A percentile compares a stretch with the other conserved stretches of the same genome.
These are phyloP conservation scores for Hortiboletus rubellus DNA, from an alignment of 1,284 basidiomycete species.

Conservation along the genomic window DNA sequence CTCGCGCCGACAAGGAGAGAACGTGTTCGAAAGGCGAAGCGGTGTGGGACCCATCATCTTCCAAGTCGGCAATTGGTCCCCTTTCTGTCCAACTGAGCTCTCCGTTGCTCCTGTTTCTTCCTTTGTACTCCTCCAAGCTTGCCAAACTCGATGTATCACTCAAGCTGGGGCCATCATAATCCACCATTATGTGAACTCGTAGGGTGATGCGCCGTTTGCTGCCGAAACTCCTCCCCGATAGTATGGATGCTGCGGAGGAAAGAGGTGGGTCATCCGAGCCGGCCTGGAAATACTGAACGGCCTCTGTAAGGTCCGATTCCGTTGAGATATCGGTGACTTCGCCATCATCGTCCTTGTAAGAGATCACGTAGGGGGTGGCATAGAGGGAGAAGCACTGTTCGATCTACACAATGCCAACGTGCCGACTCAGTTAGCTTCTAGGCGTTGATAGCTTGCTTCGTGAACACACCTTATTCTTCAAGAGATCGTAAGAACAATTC, in stretches of 20 bases:
- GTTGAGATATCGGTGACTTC: slow-evolving; percentile 68
- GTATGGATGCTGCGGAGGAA: slow-evolving; percentile 70
- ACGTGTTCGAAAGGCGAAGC: slow-evolving; percentile 45
- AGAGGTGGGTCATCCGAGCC: slow-evolving; percentile 64
- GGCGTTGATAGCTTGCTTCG: background rate
- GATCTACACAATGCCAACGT: slow-evolving; percentile 49
- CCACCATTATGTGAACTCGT: slow-evolving; percentile 72
- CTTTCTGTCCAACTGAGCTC: slow-evolving; percentile 55
- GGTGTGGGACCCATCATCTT: slow-evolving; percentile 51
- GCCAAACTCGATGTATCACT: slow-evolving; percentile 82
- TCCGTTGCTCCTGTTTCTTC: slow-evolving; percentile 59
- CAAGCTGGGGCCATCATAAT: slow-evolving; percentile 88
- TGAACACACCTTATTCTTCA: slow-evolving; percentile 61
- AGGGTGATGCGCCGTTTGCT: slow-evolving; percentile 74
- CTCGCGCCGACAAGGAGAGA: slow-evolving; percentile 48
- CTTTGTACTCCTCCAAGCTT: slow-evolving; percentile 71
- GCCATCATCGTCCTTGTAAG: slow-evolving; percentile 86
- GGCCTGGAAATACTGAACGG: slow-evolving; percentile 80
- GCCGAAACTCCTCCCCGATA: slow-evolving; percentile 70
- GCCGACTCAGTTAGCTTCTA: background rate
- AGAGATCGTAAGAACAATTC: slow-evolving; percentile 71
- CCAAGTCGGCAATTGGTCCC: slow-evolving; percentile 43
- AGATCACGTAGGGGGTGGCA: slow-evolving; percentile 65
- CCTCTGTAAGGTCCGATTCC: slow-evolving; percentile 79
- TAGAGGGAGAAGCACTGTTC: slow-evolving; percentile 81